Base-by-base conservation (phyloP, 140 eudicot species). In the Bidens hawaiensis region DNA sequence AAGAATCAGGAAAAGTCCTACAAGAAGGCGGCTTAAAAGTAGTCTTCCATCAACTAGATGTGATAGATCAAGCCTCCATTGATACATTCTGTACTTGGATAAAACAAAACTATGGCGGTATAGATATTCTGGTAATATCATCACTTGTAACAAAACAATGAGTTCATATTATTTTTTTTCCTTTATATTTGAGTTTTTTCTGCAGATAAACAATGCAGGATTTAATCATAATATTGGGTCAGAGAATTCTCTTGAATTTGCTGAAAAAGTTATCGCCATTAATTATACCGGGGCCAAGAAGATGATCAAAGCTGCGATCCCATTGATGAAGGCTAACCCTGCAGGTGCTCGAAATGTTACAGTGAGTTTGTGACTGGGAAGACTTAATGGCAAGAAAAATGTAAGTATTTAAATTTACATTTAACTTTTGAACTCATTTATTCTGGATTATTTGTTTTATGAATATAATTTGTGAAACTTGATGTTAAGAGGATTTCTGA, bases 161-260 rank as follows among this genome's bases (percentile, higher is more conserved):
- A 70, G 12, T 49, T 16, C 49, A 60, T n/a, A n/a, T n/a, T 6
- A 24, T 7, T 15, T 28, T 26, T 19, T 30, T 45, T 27, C 14
- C 31, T 23, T 25, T 64, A 17, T 14, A 5, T 64, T 28, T 48
- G 60, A 22, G 22, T 47, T 6, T 41, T n/a, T n/a, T 70, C 47
- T 72, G 75, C 85, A 93, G 99, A 67, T 93, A 48, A 88, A 93
- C 77, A 88, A 93, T 79, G 99, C 99, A 36, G 99, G 96, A 41
- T 83, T 83, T 54, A 93, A 76, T 69, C 83, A 72, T 73, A 93
- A 88, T 49, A 14, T 38, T 1, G 96, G 94, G 53, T 68, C 95
- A 38, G 96, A 85, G 11, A 93, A 93, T 75, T 78, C 89, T 3
- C 82, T 88, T 66, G 99, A 93, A 71, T 24, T 19, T 65, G 94